phyloP scores from a whole-genome alignment of 768 basidiomycete genomes.

The Scleroderma bovista region DNA sequence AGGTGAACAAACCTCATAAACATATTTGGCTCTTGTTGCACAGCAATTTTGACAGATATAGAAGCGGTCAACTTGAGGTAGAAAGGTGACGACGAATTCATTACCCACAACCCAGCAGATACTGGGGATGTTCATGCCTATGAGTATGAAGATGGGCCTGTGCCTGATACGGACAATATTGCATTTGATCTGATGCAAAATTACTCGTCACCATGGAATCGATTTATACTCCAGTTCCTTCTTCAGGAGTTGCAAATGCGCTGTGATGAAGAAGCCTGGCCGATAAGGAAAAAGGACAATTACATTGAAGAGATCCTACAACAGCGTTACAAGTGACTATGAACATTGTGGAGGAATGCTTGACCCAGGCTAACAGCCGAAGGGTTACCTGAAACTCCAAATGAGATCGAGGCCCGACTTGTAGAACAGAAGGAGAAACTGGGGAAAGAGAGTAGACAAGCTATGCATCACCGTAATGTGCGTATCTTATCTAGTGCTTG shows the following conservation, averaged over 20 bases:
- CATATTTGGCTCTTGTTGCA: too few relatives aligned
- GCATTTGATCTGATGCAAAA: constrained; percentile 2
- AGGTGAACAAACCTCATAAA: too few relatives aligned
- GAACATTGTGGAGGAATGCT: not conserved
- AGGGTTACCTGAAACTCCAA: not conserved
- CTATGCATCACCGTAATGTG: constrained; percentile 2
- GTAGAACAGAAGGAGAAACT: not conserved
- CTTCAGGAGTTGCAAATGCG: not conserved
- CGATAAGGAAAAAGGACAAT: not conserved
- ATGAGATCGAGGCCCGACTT: constrained; percentile 1
- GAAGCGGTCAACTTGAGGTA: too few relatives aligned
- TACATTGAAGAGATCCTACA: constrained; percentile 1
- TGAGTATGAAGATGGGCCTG: constrained; percentile 5
- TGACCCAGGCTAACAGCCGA: not conserved
- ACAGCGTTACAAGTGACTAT: constrained; percentile 2
- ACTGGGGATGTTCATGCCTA: constrained; percentile 3
- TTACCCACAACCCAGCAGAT: not conserved
- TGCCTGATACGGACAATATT: not conserved
- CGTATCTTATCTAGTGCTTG: not conserved
- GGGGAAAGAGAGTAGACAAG: constrained; percentile 1
- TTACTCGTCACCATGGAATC: not conserved
- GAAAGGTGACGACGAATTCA: too few relatives aligned
- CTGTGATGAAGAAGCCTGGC: not conserved
- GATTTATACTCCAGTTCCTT: not conserved
- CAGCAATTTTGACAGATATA: too few relatives aligned